A percentile compares a stretch with the other conserved stretches of the same genome.
These are phyloP conservation scores for Lentinula detonsa DNA, from an alignment of 768 basidiomycete species.

Conservation along the genomic window DNA sequence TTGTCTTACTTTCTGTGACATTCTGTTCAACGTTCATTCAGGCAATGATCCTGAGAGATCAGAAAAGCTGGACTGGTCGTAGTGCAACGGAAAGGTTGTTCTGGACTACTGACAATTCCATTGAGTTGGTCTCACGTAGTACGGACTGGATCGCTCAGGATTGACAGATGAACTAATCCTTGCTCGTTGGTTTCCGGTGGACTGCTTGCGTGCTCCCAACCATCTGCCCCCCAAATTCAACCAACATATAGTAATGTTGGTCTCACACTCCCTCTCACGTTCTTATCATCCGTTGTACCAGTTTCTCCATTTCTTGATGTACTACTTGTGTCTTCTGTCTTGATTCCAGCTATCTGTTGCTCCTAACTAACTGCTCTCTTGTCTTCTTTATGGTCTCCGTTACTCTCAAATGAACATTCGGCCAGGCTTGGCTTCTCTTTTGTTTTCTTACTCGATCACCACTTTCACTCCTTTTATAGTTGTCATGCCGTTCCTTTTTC, in stretches of 20 bases:
- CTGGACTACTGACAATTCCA: slow-evolving; percentile 88
- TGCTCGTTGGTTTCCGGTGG: neutral
- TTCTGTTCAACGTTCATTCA: slow-evolving; percentile 22
- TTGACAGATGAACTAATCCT: slow-evolving; percentile 20
- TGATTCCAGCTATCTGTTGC: neutral
- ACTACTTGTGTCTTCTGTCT: neutral
- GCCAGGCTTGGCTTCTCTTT: neutral
- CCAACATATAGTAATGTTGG: neutral
- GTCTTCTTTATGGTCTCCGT: neutral
- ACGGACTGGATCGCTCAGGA: slow-evolving; percentile 83
- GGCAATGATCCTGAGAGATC: slow-evolving; percentile 95
- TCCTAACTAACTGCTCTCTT: neutral
- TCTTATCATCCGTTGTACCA: neutral
- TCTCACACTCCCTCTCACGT: neutral
- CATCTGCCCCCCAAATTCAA: neutral
- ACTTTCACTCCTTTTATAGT: neutral
- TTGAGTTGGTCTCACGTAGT: slow-evolving; percentile 80
- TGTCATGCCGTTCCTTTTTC: neutral
- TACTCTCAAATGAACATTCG: neutral
- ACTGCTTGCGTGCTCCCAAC: slow-evolving; percentile 2
- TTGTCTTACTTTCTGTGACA: neutral
- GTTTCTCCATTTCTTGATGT: neutral
- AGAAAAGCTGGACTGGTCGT: slow-evolving; percentile 91
- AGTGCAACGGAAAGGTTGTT: slow-evolving; percentile 90
- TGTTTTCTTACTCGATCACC: neutral